Evolutionary conservation across 306 rosid species (phyloP).

Genomic region (Ormosia semicastrata): DNA sequence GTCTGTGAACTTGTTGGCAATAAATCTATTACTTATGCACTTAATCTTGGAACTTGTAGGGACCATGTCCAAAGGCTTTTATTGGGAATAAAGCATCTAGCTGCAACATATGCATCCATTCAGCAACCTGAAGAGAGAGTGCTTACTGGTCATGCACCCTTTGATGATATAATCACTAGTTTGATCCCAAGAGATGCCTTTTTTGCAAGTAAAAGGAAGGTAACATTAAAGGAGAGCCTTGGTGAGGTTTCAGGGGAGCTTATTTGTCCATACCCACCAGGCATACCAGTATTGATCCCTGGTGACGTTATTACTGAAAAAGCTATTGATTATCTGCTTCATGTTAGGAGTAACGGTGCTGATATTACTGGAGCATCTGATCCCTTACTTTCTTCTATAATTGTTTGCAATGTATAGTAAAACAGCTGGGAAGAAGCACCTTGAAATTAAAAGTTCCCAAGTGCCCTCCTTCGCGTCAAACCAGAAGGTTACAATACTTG

Average conservation of each 20-base stretch:
- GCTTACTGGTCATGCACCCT: conserved; percentile 31
- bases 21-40: conserved; percentile 61
- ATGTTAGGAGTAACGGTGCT: conserved; percentile 60
- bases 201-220: conserved; percentile 62
- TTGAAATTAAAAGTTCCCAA: conserved; percentile 2
- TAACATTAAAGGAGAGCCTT: conserved; percentile 47
- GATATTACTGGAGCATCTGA: conserved; percentile 74
- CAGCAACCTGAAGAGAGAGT: conserved; percentile 27
- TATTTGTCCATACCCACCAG: conserved; percentile 84
- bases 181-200: conserved; percentile 90
- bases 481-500: background rate
- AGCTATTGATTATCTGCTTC: conserved; percentile 62
- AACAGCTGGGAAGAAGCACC: background rate
- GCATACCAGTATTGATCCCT: conserved; percentile 75
- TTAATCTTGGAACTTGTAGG: conserved; percentile 70
- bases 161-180: conserved; percentile 45
- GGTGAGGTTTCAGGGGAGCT: conserved; percentile 84
- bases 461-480: background rate
- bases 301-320: conserved; percentile 69
- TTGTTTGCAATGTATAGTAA: conserved; percentile 53
- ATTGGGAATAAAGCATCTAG: conserved; percentile 57
- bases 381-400: conserved; percentile 60
- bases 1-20: conserved; percentile 79
- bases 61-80: conserved; percentile 68
- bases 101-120: conserved; percentile 27